These are phyloP conservation scores for Candida ficus DNA, from an alignment of 805 yeast genomes.

Conservation along the genomic window DNA sequence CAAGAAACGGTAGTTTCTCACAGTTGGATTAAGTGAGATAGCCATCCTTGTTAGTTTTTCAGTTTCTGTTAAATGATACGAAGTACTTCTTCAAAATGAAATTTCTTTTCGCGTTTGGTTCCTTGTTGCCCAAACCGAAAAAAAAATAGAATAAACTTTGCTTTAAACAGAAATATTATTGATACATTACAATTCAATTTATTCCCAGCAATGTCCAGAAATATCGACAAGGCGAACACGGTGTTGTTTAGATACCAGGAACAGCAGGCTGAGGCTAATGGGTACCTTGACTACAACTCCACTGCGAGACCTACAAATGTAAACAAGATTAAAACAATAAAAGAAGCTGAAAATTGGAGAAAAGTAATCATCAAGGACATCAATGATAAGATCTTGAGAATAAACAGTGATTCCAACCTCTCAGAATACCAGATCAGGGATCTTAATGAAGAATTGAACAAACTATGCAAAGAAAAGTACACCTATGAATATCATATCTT, in stretches of 20 bases:
- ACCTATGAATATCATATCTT: conserved; percentile 75
- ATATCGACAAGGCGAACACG: conserved; percentile 71
- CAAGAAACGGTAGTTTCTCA: conserved; percentile 48
- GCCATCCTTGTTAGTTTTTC: conserved; percentile 6
- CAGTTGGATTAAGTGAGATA: conserved; percentile 21
- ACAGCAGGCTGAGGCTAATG: conserved; percentile 52
- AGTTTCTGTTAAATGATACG: too few species aligned
- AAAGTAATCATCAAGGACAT: conserved; percentile 58
- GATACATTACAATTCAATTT: too few species aligned
- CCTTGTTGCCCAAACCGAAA: background rate
- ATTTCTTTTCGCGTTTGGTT: background rate
- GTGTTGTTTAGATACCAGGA: conserved; percentile 61
- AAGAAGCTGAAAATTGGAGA: conserved; percentile 72
- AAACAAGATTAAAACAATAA: conserved; percentile 43
- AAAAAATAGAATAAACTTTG: background rate
- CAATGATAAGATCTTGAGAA: conserved; percentile 49
- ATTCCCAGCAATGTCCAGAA: conserved; percentile 70
- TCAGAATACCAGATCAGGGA: conserved; percentile 65
- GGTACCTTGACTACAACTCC: conserved; percentile 51
- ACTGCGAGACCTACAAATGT: conserved; percentile 59
- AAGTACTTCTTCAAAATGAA: background rate
- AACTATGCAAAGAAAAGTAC: conserved; percentile 56
- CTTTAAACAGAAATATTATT: too few species aligned
- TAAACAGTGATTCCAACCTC: conserved; percentile 51
- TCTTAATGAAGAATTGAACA: conserved; percentile 68